A percentile compares a stretch with the other conserved stretches of the same genome.
These are phyloP conservation scores for Pseudozyma hubeiensis DNA, from an alignment of 1,284 basidiomycete genomes.

Conservation along the genomic window DNA sequence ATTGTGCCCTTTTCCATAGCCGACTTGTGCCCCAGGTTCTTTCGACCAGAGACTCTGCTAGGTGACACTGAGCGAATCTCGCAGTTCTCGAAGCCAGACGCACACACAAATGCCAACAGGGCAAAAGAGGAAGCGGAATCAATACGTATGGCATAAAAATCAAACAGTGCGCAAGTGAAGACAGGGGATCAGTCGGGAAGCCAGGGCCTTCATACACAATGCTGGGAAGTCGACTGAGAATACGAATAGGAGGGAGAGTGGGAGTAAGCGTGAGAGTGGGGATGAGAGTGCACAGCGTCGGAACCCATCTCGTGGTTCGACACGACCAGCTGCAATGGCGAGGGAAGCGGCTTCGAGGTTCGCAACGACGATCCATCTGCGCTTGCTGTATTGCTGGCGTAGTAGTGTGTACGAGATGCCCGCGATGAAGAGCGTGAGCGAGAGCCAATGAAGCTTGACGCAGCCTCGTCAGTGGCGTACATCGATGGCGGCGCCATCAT, in stretches of 20 bases:
- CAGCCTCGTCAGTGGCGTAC: not conserved
- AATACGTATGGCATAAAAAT: too few relatives aligned
- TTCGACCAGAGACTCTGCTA: too few relatives aligned
- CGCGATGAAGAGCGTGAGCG: conserved; percentile 1
- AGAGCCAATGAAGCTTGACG: not conserved
- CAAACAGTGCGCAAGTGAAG: too few relatives aligned
- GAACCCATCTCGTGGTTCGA: conserved; percentile 20
- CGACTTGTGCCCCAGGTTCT: too few relatives aligned
- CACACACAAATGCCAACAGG: too few relatives aligned
- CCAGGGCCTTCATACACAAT: conserved; percentile 13
- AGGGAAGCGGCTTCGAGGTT: conserved; percentile 16
- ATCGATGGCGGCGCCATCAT: not conserved
- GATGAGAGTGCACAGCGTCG: conserved; percentile 1
- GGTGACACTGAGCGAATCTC: too few relatives aligned
- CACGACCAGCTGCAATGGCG: conserved; percentile 25
- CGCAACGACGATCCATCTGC: not conserved
- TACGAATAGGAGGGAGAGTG: too few relatives aligned
- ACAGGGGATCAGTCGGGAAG: too few relatives aligned
- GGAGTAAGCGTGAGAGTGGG: too few relatives aligned
- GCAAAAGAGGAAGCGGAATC: too few relatives aligned
- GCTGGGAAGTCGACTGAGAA: conserved; percentile 11
- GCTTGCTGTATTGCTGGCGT: not conserved
- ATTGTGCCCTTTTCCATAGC: too few relatives aligned
- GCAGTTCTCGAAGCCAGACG: too few relatives aligned
- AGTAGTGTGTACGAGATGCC: not conserved